A percentile compares a stretch with the other conserved stretches of the same genome.
phyloP scores from a whole-genome alignment of 345 rosid species.

The Moricandia moricandioides region DNA sequence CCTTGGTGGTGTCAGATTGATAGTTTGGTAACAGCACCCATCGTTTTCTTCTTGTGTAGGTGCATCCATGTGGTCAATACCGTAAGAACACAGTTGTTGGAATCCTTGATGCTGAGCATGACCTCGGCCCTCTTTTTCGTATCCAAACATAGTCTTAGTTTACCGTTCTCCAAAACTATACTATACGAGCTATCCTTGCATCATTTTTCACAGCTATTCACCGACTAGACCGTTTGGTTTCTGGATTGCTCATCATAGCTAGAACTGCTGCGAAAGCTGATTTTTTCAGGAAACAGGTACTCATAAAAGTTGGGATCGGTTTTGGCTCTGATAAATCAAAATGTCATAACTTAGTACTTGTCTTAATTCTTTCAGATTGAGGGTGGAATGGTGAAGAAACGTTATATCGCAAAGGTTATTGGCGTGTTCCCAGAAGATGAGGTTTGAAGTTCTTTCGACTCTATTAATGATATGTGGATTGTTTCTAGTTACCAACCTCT shows the following conservation, averaged over 20 bases:
- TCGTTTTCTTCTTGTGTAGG: conserved; percentile 41
- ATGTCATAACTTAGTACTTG: neutral
- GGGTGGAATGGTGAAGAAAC: conserved; percentile 69
- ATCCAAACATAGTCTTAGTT: conserved; percentile 44
- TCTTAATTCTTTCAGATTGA: conserved; percentile 56
- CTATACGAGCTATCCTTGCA: conserved; percentile 39
- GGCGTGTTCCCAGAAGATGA: conserved; percentile 79
- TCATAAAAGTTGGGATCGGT: too few species aligned
- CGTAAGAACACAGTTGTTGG: conserved; percentile 95
- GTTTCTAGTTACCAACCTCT: neutral
- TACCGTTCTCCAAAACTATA: neutral
- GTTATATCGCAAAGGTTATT: conserved; percentile 67
- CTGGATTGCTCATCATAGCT: conserved; percentile 89
- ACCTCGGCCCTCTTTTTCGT: conserved; percentile 74
- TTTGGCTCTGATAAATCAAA: neutral
- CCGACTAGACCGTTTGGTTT: conserved; percentile 82
- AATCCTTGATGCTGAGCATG: conserved; percentile 90
- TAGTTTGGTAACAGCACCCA: neutral
- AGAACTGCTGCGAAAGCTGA: conserved; percentile 82
- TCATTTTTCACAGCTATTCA: conserved; percentile 54
- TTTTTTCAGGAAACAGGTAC: conserved; percentile 84
- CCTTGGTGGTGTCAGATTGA: neutral
- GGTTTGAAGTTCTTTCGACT: conserved; percentile 37
- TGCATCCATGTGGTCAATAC: conserved; percentile 95
- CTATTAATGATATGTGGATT: neutral